Evolutionary conservation across 2,329 filamentous ascomycete species (phyloP).

Genomic region (Claviceps spartinae): DNA sequence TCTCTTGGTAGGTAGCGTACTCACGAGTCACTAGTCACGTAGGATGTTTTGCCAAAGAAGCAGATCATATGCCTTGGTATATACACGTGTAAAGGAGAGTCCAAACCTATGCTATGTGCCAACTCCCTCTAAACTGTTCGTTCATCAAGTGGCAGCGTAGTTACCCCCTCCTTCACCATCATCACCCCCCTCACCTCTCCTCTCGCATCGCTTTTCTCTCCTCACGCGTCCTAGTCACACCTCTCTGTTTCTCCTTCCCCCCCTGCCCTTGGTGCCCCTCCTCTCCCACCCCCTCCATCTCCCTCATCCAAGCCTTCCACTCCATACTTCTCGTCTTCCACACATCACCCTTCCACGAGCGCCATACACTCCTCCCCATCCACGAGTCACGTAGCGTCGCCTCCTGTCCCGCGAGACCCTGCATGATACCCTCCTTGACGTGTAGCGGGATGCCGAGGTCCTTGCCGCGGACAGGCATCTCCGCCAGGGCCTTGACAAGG

Average conservation of each 20-base stretch:
- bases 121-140: no score
- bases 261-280: not conserved
- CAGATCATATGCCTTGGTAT: no score
- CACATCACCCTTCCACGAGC: slow-evolving; percentile 42
- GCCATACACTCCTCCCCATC: slow-evolving; percentile 43
- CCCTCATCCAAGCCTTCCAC: slow-evolving; percentile 45
- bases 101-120: no score
- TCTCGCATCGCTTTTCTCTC: no score
- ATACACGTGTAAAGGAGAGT: no score
- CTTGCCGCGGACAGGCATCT: slow-evolving; percentile 34
- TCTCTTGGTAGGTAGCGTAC: no score
- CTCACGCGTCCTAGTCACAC: no score
- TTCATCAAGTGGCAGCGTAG: no score
- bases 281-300: slow-evolving; percentile 18
- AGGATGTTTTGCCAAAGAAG: no score
- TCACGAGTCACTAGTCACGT: no score
- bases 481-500: slow-evolving; percentile 34
- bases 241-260: not conserved
- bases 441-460: slow-evolving; percentile 40
- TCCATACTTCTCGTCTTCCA: slow-evolving; percentile 40
- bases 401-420: slow-evolving; percentile 33
- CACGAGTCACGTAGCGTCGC: slow-evolving; percentile 36
- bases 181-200: no score
- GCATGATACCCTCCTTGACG: slow-evolving; percentile 42
- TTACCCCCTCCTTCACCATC: no score